Base-by-base conservation (phyloP, 2,329 filamentous ascomycete genomes). In the Claviceps purpurea region DNA sequence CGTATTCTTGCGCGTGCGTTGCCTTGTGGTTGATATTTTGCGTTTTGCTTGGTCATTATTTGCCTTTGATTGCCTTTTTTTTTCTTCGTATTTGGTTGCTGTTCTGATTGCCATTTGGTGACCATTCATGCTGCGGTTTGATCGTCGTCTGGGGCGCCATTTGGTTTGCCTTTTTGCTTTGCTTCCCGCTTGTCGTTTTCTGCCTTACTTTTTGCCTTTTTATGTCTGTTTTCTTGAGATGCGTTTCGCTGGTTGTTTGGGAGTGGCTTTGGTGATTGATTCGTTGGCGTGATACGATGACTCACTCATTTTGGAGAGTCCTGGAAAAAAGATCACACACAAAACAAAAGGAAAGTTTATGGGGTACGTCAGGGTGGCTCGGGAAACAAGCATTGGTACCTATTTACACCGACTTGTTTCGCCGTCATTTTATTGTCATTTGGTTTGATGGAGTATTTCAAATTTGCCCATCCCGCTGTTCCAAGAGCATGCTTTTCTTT, bases 1-100 rank as follows among this genome's bases (percentile, higher is more conserved):
- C 61, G 64, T 4, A 69, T 78, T 48, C 62, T 82, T 26, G 63
- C 65, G 22, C 71, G 73, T 5, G 71, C 68, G 14, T 60, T 74
- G 18, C 14, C 41, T 41, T 46, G 41, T 40, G 22, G 40, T 39
- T 51, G 49, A 43, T n/a, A 30, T 30, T 26, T 10, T 10, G 4
- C 8, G 6, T 7, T 26, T 18, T 26, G 14, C 43, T 30, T 30
- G 37, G 37, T 13, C 16, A 39, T 38, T 6, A 26, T 47, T 44
- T 18, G n/a, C 16, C 18, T 18, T 42, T 42, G 8, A 8, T 10
- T 30, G 1, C 26, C 26, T 30, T 30, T 30, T 24, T 30, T 45
- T 18, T 26, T 44, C 20, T 26, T 44, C 20, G 14, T 45, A 6
- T 5, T 34, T 10, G 43, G 30, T 1, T 8, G 6, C 14, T 45